phyloP scores from a whole-genome alignment of 257 asterid species.

The Sherardia arvensis region DNA sequence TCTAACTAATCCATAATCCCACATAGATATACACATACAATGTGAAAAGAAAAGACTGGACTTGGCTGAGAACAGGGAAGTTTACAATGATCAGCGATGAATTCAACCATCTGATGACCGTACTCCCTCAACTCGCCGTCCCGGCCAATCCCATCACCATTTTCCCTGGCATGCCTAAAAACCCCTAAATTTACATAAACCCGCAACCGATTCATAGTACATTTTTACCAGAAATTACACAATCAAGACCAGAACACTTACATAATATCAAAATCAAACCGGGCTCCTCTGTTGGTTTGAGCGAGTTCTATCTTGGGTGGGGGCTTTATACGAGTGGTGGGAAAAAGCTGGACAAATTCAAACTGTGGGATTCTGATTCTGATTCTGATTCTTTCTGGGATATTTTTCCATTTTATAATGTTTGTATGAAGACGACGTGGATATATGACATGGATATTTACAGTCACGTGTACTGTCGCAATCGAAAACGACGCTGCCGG shows the following conservation, averaged over 20 bases:
- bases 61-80: conserved; percentile 94
- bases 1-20: neutral
- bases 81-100: conserved; percentile 82
- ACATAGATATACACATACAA: neutral
- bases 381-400: neutral
- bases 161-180: neutral
- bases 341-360: neutral
- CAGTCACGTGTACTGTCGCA: neutral
- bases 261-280: conserved; percentile 4
- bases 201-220: neutral
- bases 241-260: conserved; percentile 1
- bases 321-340: neutral
- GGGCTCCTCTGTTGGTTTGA: neutral
- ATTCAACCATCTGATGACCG: conserved; percentile 91
- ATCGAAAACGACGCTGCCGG: neutral
- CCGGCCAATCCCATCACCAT: conserved; percentile 24
- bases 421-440: neutral
- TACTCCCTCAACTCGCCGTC: conserved; percentile 61
- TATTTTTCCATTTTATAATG: neutral
- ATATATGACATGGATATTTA: neutral
- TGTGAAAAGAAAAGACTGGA: conserved; percentile 41
- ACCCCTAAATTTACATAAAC: neutral
- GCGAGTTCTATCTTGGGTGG: neutral
- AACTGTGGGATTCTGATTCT: no score
- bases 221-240: neutral